phyloP scores from a whole-genome alignment of 2,329 filamentous ascomycete genomes.

The Mycosphaerella arachidis region DNA sequence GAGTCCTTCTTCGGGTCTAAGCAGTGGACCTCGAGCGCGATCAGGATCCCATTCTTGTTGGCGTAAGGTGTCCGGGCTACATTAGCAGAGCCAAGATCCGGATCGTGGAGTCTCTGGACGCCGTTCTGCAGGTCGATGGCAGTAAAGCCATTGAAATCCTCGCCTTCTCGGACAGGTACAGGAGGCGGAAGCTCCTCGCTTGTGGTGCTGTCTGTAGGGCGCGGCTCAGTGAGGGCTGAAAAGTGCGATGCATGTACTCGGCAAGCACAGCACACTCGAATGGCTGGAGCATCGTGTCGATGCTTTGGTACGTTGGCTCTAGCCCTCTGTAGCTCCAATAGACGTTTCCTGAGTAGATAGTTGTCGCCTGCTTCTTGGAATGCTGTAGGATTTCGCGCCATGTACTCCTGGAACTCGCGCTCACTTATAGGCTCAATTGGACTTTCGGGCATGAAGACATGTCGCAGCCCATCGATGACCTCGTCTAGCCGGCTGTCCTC shows the following conservation, averaged over 20 bases:
- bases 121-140: conserved; percentile 23
- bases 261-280: conserved; percentile 29
- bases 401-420: conserved; percentile 15
- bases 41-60: conserved; percentile 24
- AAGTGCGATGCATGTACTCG: conserved; percentile 29
- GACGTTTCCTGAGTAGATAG: conserved; percentile 15
- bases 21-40: conserved; percentile 21
- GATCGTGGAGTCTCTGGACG: conserved; percentile 22
- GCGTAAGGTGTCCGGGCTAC: conserved; percentile 27
- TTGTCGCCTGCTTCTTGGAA: conserved; percentile 9
- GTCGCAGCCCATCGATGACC: conserved; percentile 27
- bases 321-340: conserved; percentile 17
- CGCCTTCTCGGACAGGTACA: conserved; percentile 21
- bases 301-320: neutral
- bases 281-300: conserved; percentile 16
- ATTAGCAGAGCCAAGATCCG: conserved; percentile 24
- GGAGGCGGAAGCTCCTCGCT: conserved; percentile 7
- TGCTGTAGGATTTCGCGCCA: conserved; percentile 9
- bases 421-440: conserved; percentile 10
- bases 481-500: conserved; percentile 30
- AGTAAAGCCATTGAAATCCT: conserved; percentile 28
- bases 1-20: conserved; percentile 19
- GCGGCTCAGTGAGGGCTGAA: conserved; percentile 20
- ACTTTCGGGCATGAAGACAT: conserved; percentile 23
- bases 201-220: neutral